Evolutionary conservation across 345 rosid species (phyloP), one percentile per base, ranked within the genome.

Genomic region (Geranium rotundifolium): DNA sequence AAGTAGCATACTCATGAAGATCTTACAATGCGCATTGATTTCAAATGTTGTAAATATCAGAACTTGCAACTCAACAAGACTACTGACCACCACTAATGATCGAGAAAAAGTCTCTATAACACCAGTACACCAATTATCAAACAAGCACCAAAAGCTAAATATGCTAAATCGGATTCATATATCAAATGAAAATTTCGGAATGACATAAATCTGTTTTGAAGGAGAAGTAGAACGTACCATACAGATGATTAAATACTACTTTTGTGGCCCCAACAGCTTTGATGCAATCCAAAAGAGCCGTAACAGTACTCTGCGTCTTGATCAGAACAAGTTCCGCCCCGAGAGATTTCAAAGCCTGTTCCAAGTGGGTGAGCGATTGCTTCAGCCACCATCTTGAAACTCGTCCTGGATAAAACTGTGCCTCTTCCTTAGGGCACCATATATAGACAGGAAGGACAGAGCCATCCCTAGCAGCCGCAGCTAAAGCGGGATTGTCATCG

Each of bases 371-470:
- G 31, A 87, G 85, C 56, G 98, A 89, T 76, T 85, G 91, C 81
- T 92, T 89, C 76, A 92, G 80, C 98, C 98, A 91, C 98, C 96
- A 91, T 76, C 96, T 77, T 0, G 98, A 92, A 46, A 87, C 95
- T 29, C 98, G 90, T 58, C 96, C 96, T 0, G 95, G 93, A 72
- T 81, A 87, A 77, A 89, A 92, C 50, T 89, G 92, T 29, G 83
- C 93, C 76, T 92, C 96, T 69, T 87, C 96, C 67, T 80, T 73
- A 58, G 98, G 98, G 64, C 96, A 89, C 96, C 98, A 92, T 70
- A 87, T 85, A 64, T 77, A 89, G 23, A 92, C 86, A 41, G 95
- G 96, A 60, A 82, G 82, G 13, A 92, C 82, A 23, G 73, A 58
- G 23, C 98, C 96, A 20, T 84, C 93, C 73, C 76, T 87, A 15